Base-by-base conservation (phyloP, 2,329 filamentous ascomycete genomes). In the Plectosphaerella sp. region DNA sequence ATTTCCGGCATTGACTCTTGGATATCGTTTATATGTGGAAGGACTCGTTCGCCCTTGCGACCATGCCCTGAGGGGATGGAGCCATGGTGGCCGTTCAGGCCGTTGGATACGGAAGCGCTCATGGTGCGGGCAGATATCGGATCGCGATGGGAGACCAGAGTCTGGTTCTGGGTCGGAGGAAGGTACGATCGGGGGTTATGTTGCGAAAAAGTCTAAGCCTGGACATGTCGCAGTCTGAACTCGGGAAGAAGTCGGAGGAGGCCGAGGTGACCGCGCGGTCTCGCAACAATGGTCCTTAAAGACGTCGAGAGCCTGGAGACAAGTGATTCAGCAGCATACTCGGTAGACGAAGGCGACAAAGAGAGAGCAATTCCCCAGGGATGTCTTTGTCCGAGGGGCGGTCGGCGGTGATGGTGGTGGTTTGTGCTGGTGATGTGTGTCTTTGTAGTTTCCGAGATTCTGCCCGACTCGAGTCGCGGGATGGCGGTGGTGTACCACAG, bases 251-350 rank as follows among this genome's bases (percentile, higher is more conserved):
- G 28, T 33, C 28, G 28, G 28, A 33, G 28, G 28, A 12, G 28
- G 28, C 28, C 15, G 70, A 72, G 22, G 74, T 70, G 39, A 82
- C 65, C 60, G 83, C 79, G 54, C 80, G 73, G 58, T 83, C 76
- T 58, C 83, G 79, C 16, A 76, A 74, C 20, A 80, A 66, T 16
- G 73, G 68, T 25, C 71, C 28, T 33, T 33, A 41, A 7, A n/a
- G 37, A 41, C 37, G 37, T 41, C 14, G 15, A 18, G 41, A 41
- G 37, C 14, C 16, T 43, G 9, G 41, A 43, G 41, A 10, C 7
- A 10, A 12, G 41, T 43, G 41, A 43, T 10, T 12, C 10, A 43
- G 41, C 5, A 5, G 41, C 41, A 43, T 43, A 11, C 41, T 43
- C 41, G 10, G 41, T n/a, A 5, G 41, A 43, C 41, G 22, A 43